Conservation (phyloP, 306 rosid genomes). For the Cucumis melo region DNA sequence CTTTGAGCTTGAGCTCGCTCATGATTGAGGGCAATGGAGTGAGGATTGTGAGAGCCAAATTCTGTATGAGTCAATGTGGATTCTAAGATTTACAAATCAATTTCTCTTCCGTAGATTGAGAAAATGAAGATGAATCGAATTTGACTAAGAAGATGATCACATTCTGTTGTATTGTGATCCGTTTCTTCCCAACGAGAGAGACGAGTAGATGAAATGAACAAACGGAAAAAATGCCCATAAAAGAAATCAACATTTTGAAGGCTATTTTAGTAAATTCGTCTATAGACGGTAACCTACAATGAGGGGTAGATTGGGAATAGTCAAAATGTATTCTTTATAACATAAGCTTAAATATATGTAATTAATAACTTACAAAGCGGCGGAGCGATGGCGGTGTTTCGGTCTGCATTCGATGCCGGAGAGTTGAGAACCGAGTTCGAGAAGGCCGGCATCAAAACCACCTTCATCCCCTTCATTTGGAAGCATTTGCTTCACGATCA, state of each 20-base stretch:
- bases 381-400: conserved; percentile 29
- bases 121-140: neutral
- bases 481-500: conserved; percentile 38
- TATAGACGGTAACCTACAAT: too few relatives aligned
- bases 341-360: too few relatives aligned
- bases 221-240: neutral
- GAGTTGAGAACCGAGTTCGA: conserved; percentile 39
- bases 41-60: neutral
- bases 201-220: neutral
- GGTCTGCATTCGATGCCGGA: conserved; percentile 74
- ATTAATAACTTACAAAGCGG: neutral
- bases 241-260: neutral
- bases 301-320: too few relatives aligned
- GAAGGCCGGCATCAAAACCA: conserved; percentile 30
- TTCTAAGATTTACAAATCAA: neutral
- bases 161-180: neutral
- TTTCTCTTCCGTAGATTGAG: neutral
- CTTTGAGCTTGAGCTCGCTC: conserved; percentile 7
- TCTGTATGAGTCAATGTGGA: neutral
- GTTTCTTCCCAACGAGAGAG: neutral
- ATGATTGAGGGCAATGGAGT: neutral
- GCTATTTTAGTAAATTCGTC: neutral
- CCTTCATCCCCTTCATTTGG: conserved; percentile 58
- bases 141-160: neutral
- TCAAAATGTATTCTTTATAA: too few relatives aligned